phyloP scores from a whole-genome alignment of 306 rosid genomes.

The Rosa rugosa region DNA sequence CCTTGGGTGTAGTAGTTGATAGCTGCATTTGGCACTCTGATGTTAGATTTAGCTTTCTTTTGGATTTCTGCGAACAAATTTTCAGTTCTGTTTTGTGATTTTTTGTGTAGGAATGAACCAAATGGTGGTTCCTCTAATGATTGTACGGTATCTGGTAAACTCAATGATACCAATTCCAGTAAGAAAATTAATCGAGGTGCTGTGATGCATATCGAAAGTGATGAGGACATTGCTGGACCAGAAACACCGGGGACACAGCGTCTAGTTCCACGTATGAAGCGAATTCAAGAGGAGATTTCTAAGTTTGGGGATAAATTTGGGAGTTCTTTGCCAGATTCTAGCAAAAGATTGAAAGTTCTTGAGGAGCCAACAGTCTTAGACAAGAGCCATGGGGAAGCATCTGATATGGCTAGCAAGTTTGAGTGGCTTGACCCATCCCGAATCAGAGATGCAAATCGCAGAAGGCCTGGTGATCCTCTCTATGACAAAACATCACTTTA shows the following conservation, averaged over 20 bases:
- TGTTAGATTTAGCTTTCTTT: background rate
- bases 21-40: background rate
- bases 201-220: conserved; percentile 30
- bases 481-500: conserved; percentile 67
- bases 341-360: conserved; percentile 63
- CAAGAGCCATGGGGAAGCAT: conserved; percentile 41
- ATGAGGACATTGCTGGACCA: conserved; percentile 50
- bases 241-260: conserved; percentile 80
- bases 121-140: conserved; percentile 27
- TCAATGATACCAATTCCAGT: conserved; percentile 24
- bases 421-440: conserved; percentile 89
- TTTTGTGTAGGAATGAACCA: conserved; percentile 47
- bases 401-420: conserved; percentile 69
- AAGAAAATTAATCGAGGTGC: conserved; percentile 30
- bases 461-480: conserved; percentile 64
- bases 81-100: background rate
- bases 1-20: background rate
- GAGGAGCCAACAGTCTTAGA: conserved; percentile 40
- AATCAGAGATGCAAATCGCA: conserved; percentile 71
- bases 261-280: conserved; percentile 54
- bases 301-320: conserved; percentile 32
- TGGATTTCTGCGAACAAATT: background rate
- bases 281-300: conserved; percentile 54
- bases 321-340: conserved; percentile 39
- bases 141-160: conserved; percentile 26